These are phyloP conservation scores for Pilobolus umbonatus DNA, from an alignment of 192 early-diverging fungal species.

Conservation along the genomic window DNA sequence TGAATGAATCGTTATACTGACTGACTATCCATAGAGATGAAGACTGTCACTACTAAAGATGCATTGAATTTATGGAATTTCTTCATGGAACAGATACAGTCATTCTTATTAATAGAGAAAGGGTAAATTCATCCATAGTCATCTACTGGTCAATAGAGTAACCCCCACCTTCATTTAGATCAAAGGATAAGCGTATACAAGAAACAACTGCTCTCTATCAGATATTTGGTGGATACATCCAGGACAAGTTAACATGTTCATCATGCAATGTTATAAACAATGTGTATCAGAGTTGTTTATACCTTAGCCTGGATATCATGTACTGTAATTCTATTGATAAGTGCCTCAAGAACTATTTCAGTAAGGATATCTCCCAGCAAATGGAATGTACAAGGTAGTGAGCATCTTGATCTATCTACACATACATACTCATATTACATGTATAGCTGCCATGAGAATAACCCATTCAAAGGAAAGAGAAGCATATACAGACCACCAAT, in stretches of 20 bases:
- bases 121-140: slow-evolving; percentile 9
- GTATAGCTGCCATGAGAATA: slow-evolving; percentile 20
- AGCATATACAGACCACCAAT: slow-evolving; percentile 24
- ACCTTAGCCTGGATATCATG: slow-evolving; percentile 73
- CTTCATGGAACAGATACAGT: slow-evolving; percentile 65
- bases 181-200: slow-evolving; percentile 65
- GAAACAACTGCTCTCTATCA: slow-evolving; percentile 76
- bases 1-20: background rate
- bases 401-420: background rate
- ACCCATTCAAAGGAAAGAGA: background rate
- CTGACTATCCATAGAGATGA: slow-evolving; percentile 56
- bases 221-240: slow-evolving; percentile 81
- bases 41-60: slow-evolving; percentile 78
- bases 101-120: slow-evolving; percentile 51
- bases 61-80: slow-evolving; percentile 77
- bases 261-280: slow-evolving; percentile 68
- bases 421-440: background rate
- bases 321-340: slow-evolving; percentile 60
- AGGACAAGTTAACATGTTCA: slow-evolving; percentile 70
- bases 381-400: slow-evolving; percentile 7
- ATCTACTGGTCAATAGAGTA: background rate
- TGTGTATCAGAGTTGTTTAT: slow-evolving; percentile 67
- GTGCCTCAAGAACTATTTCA: slow-evolving; percentile 58
- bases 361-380: background rate
- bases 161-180: slow-evolving; percentile 27